Evolutionary conservation across 805 yeast species (phyloP).

Genomic region (Clavispora phyllophila): DNA sequence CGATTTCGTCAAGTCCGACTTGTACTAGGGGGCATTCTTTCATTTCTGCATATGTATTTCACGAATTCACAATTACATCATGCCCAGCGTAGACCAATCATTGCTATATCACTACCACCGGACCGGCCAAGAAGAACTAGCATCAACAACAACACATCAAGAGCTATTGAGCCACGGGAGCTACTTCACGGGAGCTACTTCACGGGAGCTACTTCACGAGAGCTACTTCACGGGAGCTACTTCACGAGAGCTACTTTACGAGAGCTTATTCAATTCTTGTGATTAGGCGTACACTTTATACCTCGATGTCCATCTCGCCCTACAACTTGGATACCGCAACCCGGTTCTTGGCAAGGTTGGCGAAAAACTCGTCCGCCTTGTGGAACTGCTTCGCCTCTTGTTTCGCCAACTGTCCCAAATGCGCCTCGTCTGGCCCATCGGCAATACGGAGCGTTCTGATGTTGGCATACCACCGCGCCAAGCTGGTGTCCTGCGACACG

Average conservation of each 20-base stretch:
- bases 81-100: not conserved
- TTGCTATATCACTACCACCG: too few species aligned
- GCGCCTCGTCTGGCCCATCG: conserved; percentile 70
- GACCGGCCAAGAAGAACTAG: too few species aligned
- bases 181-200: too few species aligned
- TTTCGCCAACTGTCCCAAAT: conserved; percentile 52
- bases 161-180: too few species aligned
- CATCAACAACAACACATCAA: too few species aligned
- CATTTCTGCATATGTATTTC: conserved; percentile 11
- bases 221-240: too few species aligned
- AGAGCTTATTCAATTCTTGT: too few species aligned
- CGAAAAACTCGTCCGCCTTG: conserved; percentile 33
- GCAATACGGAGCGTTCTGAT: conserved; percentile 57
- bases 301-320: too few species aligned
- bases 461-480: conserved; percentile 48
- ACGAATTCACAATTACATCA: not conserved
- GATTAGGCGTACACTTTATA: too few species aligned
- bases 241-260: too few species aligned
- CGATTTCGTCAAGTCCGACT: conserved; percentile 52
- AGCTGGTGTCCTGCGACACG: conserved; percentile 54
- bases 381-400: conserved; percentile 36
- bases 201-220: too few species aligned
- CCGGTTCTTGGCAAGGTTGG: conserved; percentile 14
- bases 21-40: conserved; percentile 36
- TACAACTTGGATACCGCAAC: conserved; percentile 24